phyloP scores from a whole-genome alignment of 768 basidiomycete species.

The Leccinum boreale region DNA sequence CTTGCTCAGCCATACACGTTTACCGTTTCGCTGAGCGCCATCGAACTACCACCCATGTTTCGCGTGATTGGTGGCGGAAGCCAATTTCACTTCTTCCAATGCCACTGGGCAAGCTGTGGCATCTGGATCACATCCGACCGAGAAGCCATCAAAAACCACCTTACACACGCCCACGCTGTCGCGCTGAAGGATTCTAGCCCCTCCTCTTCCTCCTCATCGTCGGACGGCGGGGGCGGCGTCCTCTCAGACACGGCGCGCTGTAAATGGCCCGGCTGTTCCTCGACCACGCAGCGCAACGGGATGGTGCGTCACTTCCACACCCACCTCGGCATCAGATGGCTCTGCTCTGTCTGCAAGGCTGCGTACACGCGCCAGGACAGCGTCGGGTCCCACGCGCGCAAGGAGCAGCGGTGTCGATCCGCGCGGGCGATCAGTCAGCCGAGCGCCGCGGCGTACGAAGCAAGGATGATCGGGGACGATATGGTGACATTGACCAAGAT shows the following conservation, averaged over 20 bases:
- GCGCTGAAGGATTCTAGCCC: neutral
- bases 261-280: conserved; percentile 14
- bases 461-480: neutral
- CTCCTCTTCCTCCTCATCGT: neutral
- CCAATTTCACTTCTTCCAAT: conserved; percentile 14
- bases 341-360: conserved; percentile 16
- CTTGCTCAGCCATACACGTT: neutral
- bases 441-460: conserved; percentile 13
- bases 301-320: conserved; percentile 17
- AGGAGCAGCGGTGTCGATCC: neutral
- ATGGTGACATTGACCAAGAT: conserved; percentile 21
- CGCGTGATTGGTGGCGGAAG: neutral
- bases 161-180: conserved; percentile 10
- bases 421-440: conserved; percentile 11
- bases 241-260: neutral
- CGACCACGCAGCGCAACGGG: neutral
- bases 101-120: conserved; percentile 14
- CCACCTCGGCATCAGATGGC: conserved; percentile 16
- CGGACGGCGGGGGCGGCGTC: neutral
- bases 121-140: conserved; percentile 19
- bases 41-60: conserved; percentile 7
- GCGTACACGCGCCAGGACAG: conserved; percentile 17
- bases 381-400: conserved; percentile 7
- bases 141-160: conserved; percentile 13
- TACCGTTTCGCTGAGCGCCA: conserved; percentile 3